Percentiles rank a stretch among this genome's conserved stretches.
Evolutionary conservation across 768 basidiomycete species (phyloP).

Genomic region (Leucosporidium scottii): DNA sequence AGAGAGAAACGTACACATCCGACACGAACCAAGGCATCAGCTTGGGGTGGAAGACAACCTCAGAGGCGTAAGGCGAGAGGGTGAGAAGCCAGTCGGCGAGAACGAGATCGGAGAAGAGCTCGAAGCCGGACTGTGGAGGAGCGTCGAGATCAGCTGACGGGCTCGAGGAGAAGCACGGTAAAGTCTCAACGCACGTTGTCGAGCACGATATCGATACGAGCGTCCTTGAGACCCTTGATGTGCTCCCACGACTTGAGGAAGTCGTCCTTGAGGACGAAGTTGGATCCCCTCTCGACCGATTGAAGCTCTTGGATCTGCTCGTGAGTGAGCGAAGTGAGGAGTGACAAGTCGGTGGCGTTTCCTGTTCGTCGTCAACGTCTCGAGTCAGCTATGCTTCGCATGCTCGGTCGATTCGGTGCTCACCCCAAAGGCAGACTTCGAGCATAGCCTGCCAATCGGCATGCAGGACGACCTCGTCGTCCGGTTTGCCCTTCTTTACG

Average conservation of each 20-base stretch:
- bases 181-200: conserved; percentile 55
- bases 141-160: background rate
- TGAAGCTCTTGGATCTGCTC: conserved; percentile 79
- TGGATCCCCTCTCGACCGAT: conserved; percentile 61
- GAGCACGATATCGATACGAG: conserved; percentile 72
- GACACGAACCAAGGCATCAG: conserved; percentile 96
- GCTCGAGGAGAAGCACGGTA: background rate
- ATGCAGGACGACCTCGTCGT: conserved; percentile 53
- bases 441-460: conserved; percentile 75
- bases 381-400: background rate
- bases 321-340: conserved; percentile 75
- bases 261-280: conserved; percentile 79
- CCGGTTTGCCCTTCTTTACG: conserved; percentile 48
- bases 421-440: conserved; percentile 74
- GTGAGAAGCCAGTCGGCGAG: conserved; percentile 90
- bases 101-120: conserved; percentile 89
- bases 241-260: conserved; percentile 67
- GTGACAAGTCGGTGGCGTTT: conserved; percentile 91
- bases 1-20: conserved; percentile 25
- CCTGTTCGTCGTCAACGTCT: conserved; percentile 48
- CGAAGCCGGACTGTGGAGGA: conserved; percentile 66
- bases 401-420: background rate
- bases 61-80: conserved; percentile 70
- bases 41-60: conserved; percentile 90
- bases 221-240: conserved; percentile 52